Evolutionary conservation across 371 early-diverging fungal species (phyloP), one percentile per base, ranked within the genome.

Genomic region (Synchytrium microbalum): DNA sequence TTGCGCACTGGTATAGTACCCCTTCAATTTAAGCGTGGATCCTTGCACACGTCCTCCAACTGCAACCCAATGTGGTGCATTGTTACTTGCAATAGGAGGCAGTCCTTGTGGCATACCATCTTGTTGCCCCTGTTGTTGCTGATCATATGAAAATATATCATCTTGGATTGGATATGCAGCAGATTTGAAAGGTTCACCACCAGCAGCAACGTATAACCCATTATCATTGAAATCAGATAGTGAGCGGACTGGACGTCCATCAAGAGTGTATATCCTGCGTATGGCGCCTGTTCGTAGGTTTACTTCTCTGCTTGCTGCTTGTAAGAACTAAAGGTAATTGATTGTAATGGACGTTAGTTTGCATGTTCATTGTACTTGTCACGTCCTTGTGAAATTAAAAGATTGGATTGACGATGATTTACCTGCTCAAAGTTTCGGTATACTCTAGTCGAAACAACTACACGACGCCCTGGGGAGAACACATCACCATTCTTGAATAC

Each of bases 341-440:
- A 16, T 3, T 3, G 59, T 55, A 5, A 25, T 8, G 24, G 5
- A 24, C 13, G 13, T 8, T 38, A 8, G 28, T 55, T 8, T 55
- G 25, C 13, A n/a, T 55, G 25, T 8, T 28, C 24, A 24, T 10
- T 38, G 46, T 38, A 56, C 24, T 23, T 16, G n/a, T 60, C 54
- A 60, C 14, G 14, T 60, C 55, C 62, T 60, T 23, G 62, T 53
- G 51, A 13, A 13, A 10, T 5, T 5, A 8, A 64, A 8, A 46
- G 32, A 52, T 8, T 25, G 61, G 10, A 25, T 23, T n/a, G 13
- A 23, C 19, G 23, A 23, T 19, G 24, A 30, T 64, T 23, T 60
- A 71, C 75, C 69, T 76, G 76, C 64, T 79, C 76, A 51, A 61
- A 79, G 61, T 76, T 77, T n/a, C 73, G 67, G 64, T 59, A 72